phyloP scores from a whole-genome alignment of 768 basidiomycete genomes.

The Suillus occidentalis region DNA sequence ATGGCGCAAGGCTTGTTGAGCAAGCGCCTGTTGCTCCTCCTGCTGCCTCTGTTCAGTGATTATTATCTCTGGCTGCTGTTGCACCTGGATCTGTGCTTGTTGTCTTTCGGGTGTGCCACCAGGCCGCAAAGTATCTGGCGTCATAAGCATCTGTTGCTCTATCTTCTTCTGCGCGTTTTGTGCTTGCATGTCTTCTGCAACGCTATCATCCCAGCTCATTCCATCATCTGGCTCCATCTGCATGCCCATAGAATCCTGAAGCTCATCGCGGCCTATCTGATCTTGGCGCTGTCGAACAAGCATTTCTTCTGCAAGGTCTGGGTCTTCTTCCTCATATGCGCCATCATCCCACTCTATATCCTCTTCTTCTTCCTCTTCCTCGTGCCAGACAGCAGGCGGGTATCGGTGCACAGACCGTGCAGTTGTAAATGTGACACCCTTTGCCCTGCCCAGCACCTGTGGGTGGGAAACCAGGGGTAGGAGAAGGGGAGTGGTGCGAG shows the following conservation, averaged over 20 bases:
- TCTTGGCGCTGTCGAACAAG: conserved; percentile 42
- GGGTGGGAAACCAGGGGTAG: conserved; percentile 39
- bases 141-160: conserved; percentile 19
- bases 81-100: conserved; percentile 29
- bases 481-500: conserved; percentile 50
- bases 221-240: conserved; percentile 77
- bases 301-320: conserved; percentile 58
- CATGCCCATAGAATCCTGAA: conserved; percentile 30
- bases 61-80: conserved; percentile 28
- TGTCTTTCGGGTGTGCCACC: conserved; percentile 29
- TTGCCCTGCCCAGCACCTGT: conserved; percentile 31
- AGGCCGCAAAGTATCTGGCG: conserved; percentile 39
- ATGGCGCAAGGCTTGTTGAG: conserved; percentile 37
- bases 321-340: conserved; percentile 69
- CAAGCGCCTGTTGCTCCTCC: conserved; percentile 30
- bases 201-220: conserved; percentile 84
- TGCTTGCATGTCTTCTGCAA: conserved; percentile 51
- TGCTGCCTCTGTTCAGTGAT: conserved; percentile 37
- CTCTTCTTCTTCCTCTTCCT: conserved; percentile 64
- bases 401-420: conserved; percentile 70
- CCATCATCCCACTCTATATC: conserved; percentile 62
- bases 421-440: conserved; percentile 71
- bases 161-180: conserved; percentile 28
- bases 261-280: conserved; percentile 29
- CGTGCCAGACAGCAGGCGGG: conserved; percentile 80